phyloP scores from a whole-genome alignment of 345 rosid genomes.

The Populus pruinosa region DNA sequence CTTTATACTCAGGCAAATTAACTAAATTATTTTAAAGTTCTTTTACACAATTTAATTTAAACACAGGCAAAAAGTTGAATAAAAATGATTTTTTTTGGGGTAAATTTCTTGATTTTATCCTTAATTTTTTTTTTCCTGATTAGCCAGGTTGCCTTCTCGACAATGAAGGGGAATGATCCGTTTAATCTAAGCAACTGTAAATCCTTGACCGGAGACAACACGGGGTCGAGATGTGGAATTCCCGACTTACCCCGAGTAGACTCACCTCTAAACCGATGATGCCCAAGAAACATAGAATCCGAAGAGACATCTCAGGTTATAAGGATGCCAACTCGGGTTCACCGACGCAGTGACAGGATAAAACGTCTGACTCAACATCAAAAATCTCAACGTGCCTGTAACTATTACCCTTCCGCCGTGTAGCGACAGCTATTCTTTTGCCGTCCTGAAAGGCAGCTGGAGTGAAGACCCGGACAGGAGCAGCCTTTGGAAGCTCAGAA shows the following conservation, averaged over 20 bases:
- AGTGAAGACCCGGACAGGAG: constrained; percentile 63
- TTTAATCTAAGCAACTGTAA: constrained; percentile 56
- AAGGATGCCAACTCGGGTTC: constrained; percentile 70
- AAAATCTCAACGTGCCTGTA: constrained; percentile 72
- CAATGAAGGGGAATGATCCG: constrained; percentile 69
- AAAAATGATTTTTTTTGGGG: too few relatives aligned
- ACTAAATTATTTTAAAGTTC: too few relatives aligned
- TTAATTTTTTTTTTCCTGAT: too few relatives aligned
- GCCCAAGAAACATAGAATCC: constrained; percentile 48
- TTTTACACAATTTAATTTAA: too few relatives aligned
- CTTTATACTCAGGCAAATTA: too few relatives aligned
- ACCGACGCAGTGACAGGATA: constrained; percentile 44
- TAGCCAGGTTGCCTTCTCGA: constrained; percentile 14
- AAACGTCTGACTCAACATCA: constrained; percentile 44
- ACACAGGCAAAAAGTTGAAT: too few relatives aligned
- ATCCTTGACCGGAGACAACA: constrained; percentile 51
- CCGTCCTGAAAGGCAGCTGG: constrained; percentile 70
- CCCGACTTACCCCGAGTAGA: constrained; percentile 42
- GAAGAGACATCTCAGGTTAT: constrained; percentile 71
- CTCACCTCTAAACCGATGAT: constrained; percentile 81
- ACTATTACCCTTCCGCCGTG: constrained; percentile 44
- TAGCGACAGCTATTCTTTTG: constrained; percentile 62
- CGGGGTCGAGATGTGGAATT: constrained; percentile 61
- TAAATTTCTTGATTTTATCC: too few relatives aligned
- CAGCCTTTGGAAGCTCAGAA: constrained; percentile 21